These are phyloP conservation scores for Sonneratia alba DNA, from an alignment of 345 rosid species.

Conservation along the genomic window DNA sequence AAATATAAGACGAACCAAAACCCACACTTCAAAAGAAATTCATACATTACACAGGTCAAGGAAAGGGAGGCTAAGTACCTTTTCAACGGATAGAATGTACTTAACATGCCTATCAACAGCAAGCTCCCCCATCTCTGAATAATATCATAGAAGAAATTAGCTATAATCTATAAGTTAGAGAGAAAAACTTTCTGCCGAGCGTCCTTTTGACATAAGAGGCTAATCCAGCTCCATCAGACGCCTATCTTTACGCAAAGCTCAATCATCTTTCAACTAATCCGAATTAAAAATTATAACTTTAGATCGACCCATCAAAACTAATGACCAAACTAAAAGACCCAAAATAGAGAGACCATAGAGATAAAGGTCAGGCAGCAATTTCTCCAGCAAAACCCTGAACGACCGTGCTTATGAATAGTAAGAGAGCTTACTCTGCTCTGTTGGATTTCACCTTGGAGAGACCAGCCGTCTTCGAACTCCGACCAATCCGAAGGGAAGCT, in stretches of 20 bases:
- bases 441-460: not conserved
- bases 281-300: not conserved
- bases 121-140: conserved; percentile 42
- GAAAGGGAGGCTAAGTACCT: conserved; percentile 24
- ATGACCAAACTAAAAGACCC: not conserved
- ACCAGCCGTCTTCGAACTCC: not conserved
- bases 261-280: not conserved
- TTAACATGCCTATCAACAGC: conserved; percentile 54
- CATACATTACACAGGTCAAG: not conserved
- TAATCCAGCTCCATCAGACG: no score
- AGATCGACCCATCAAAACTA: not conserved
- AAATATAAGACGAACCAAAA: conserved; percentile 7
- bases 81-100: conserved; percentile 58
- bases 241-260: no score
- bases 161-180: not conserved
- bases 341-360: not conserved
- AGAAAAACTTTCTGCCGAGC: not conserved
- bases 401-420: not conserved
- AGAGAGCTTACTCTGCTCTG: not conserved
- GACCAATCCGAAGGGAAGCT: not conserved
- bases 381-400: not conserved
- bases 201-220: no score
- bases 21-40: not conserved
- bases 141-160: not conserved
- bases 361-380: not conserved